Percentiles rank a stretch among this genome's conserved stretches.
Conservation (phyloP, 2,329 filamentous ascomycete genomes). For the Cephalotrichum gorgonifer region DNA sequence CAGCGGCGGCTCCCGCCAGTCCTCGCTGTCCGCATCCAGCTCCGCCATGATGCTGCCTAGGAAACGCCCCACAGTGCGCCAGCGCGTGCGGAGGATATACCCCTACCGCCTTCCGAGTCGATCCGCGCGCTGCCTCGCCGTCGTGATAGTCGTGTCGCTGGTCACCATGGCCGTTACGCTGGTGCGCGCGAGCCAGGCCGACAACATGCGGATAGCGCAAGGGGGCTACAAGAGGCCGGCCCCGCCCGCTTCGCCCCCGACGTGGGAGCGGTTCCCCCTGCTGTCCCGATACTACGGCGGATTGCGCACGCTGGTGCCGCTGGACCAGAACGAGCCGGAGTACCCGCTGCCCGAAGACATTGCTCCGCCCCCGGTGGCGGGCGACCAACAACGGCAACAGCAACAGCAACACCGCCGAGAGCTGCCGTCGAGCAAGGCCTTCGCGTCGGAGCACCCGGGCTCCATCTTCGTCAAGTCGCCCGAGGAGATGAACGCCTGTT, state of each 20-base stretch:
- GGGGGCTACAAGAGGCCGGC: conserved; percentile 22
- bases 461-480: conserved; percentile 21
- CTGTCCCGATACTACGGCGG: conserved; percentile 86
- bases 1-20: conserved; percentile 42
- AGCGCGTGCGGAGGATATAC: conserved; percentile 17
- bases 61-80: conserved; percentile 13
- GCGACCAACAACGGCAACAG: conserved; percentile 5
- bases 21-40: conserved; percentile 31
- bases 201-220: conserved; percentile 53
- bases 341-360: conserved; percentile 49
- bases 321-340: conserved; percentile 62
- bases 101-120: conserved; percentile 59
- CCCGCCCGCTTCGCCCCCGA: conserved; percentile 35
- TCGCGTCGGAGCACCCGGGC: conserved; percentile 28
- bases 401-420: not conserved
- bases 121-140: conserved; percentile 68
- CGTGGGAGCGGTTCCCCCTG: conserved; percentile 81
- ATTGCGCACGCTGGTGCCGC: conserved; percentile 58
- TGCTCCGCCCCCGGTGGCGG: not conserved
- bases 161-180: conserved; percentile 69
- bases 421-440: conserved; percentile 36
- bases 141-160: conserved; percentile 58
- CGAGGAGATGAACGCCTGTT: conserved; percentile 67
- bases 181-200: conserved; percentile 61
- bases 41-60: conserved; percentile 34